Base-by-base conservation (phyloP, 345 rosid species). In the Anacardium occidentale region DNA sequence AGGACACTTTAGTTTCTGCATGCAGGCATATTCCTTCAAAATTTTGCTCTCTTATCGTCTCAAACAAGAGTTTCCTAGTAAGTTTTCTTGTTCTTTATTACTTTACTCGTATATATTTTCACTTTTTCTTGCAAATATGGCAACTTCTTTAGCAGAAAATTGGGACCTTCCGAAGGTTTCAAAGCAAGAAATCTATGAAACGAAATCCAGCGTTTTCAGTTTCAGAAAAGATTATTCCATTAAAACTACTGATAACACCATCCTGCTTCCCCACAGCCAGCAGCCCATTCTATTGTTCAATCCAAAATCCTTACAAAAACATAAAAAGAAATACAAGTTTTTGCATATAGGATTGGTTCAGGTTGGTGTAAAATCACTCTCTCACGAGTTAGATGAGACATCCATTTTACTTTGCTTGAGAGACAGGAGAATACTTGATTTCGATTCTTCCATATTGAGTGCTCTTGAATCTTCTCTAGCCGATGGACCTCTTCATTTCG, bases 331-430 rank as follows among this genome's bases (percentile, higher is more conserved):
- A 18, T 42, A 55, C 1, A 10, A 45, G 15, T 69, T 4, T 42
- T 22, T 68, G 7, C 62, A 10, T 9, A 0, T 56, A 14, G 53
- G 63, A 42, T 40, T 22, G 9, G 53, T 69, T 45, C 53, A 42
- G 62, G 72, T 55, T 37, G 51, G 34, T 29, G 26, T 69, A 8
- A 42, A 10, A 18, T 29, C 53, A 13, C 53, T 54, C 51, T 3
- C 13, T 9, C 14, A 17, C 4, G 52, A 42, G n/a, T 1, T 14
- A 24, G 11, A 2, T 1, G 29, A 17, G 8, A 7, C 55, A 8
- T 55, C 63, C 0, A 24, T 69, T 12, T 69, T 58, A n/a, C 53
- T 69, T 55, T 56, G 61, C 52, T 20, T 55, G 17, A 57, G 62
- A 9, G 42, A 22, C 14, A 6, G 13, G 37, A 55, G 63, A 37